These are phyloP conservation scores for Blastomyces percursus DNA, from an alignment of 2,329 filamentous ascomycete genomes.

Conservation along the genomic window DNA sequence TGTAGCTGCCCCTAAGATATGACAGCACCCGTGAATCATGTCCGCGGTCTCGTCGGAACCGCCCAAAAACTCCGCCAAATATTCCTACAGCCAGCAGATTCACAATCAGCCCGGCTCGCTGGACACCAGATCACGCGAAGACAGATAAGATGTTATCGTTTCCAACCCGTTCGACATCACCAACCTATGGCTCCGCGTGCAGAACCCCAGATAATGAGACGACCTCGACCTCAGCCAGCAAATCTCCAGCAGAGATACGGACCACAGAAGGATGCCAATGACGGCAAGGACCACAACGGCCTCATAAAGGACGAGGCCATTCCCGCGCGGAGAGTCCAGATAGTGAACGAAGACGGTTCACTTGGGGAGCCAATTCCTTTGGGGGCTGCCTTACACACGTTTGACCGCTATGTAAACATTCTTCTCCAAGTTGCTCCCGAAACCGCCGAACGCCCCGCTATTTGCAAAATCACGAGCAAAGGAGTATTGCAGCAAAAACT, in stretches of 20 bases:
- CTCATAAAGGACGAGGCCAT: slow-evolving; percentile 28
- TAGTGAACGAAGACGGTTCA: slow-evolving; percentile 26
- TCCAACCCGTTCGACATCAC: neutral
- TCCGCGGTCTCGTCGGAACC: slow-evolving; percentile 20
- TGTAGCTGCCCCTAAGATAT: neutral
- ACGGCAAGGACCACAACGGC: neutral
- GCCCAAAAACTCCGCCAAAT: slow-evolving; percentile 3
- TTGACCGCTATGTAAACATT: slow-evolving; percentile 42
- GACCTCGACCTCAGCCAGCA: neutral
- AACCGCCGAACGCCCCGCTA: slow-evolving; percentile 35
- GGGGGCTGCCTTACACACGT: slow-evolving; percentile 27
- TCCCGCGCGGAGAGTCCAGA: slow-evolving; percentile 20
- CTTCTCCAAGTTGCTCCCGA: slow-evolving; percentile 41
- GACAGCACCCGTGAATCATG: slow-evolving; percentile 23
- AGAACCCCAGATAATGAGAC: neutral
- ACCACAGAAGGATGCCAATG: neutral
- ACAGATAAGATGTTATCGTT: slow-evolving; percentile 4
- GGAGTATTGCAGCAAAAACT: slow-evolving; percentile 35
- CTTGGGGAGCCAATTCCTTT: slow-evolving; percentile 23
- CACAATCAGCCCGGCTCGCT: neutral
- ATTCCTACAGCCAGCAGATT: slow-evolving; percentile 1
- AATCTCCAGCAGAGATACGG: neutral
- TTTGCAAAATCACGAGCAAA: slow-evolving; percentile 62
- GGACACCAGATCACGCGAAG: neutral
- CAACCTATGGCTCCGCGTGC: neutral